Base-by-base conservation (phyloP, 2,329 filamentous ascomycete species). In the Pyrenophora seminiperda region DNA sequence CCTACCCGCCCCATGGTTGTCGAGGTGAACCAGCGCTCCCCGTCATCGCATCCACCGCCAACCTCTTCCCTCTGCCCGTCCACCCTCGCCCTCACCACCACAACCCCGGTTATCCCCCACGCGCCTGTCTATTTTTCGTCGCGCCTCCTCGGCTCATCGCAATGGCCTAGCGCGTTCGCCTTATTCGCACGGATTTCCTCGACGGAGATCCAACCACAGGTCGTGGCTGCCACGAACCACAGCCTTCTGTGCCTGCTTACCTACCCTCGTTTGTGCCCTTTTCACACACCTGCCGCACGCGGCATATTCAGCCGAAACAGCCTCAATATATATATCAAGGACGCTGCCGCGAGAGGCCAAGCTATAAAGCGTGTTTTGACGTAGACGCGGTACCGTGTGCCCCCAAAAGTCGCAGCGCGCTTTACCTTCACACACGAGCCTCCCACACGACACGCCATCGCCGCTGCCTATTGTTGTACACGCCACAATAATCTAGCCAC, bases 51-150 rank as follows among this genome's bases (percentile, higher is more conserved):
- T 34, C 32, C 45, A 61, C 60, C 53, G 58, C 68, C 67, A 68
- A 63, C 68, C 68, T 66, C 67, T 62, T 61, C 64, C 59, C 59
- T 65, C 51, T 53, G 40, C 54, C 44, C 47, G 6, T 34, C 42
- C 40, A 47, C 47, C 44, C 40, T 47, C 30, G 29, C 47, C 48
- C 41, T 37, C 54, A 44, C 55, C 52, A 50, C 62, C 53, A 56
- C 61, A 46, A 20, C 53, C 64, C 63, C 67, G 61, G 60, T 57
- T 53, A 53, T 59, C 33, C 32, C 40, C 20, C 37, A 56, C 56
- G 61, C 61, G 50, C 50, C 51, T 47, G 33, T 37, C 53, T 42
- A 56, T 41, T 45, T 15, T 22, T 49, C 47, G 29, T 50, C 56
- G 60, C 58, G 50, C 60, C 50, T 50, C 43, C 42, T 38, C n/a